phyloP scores from a whole-genome alignment of 2,329 filamentous ascomycete genomes.

The Neonectria sp. region DNA sequence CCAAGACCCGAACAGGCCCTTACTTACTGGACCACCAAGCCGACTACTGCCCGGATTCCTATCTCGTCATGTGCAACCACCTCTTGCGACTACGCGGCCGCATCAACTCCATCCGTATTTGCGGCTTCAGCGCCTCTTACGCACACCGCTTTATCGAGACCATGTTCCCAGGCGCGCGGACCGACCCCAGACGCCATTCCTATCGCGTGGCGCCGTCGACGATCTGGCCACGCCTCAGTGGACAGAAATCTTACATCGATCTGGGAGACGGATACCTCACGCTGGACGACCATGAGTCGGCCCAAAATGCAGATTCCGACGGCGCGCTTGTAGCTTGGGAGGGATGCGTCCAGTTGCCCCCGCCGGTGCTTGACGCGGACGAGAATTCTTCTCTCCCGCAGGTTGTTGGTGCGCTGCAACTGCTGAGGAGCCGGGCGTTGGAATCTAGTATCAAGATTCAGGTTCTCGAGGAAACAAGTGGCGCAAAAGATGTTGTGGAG shows the following conservation, averaged over 20 bases:
- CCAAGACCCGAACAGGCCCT: conserved; percentile 12
- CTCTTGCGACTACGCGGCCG: conserved; percentile 49
- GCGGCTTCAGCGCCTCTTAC: conserved; percentile 54
- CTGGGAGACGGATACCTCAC: conserved; percentile 39
- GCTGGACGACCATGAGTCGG: conserved; percentile 41
- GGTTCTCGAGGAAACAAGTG: background rate
- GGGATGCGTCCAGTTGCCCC: conserved; percentile 47
- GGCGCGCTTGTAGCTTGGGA: conserved; percentile 26
- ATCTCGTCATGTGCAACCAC: conserved; percentile 51
- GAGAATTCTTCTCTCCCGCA: conserved; percentile 33
- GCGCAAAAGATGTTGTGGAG: background rate
- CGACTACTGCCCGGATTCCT: conserved; percentile 51
- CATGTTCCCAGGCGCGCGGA: conserved; percentile 42
- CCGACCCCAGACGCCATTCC: conserved; percentile 26
- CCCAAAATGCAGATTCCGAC: background rate
- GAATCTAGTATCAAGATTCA: conserved; percentile 30
- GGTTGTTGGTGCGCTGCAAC: conserved; percentile 37
- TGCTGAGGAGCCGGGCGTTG: conserved; percentile 15
- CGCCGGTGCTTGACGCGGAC: conserved; percentile 37
- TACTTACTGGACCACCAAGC: conserved; percentile 15
- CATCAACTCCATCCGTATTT: conserved; percentile 53
- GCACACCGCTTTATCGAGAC: conserved; percentile 46
- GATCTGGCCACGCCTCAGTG: conserved; percentile 49
- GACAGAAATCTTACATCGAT: conserved; percentile 50
- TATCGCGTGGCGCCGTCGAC: conserved; percentile 52